phyloP scores from a whole-genome alignment of 495 filamentous ascomycete genomes.

The Trichoderma gamsii region DNA sequence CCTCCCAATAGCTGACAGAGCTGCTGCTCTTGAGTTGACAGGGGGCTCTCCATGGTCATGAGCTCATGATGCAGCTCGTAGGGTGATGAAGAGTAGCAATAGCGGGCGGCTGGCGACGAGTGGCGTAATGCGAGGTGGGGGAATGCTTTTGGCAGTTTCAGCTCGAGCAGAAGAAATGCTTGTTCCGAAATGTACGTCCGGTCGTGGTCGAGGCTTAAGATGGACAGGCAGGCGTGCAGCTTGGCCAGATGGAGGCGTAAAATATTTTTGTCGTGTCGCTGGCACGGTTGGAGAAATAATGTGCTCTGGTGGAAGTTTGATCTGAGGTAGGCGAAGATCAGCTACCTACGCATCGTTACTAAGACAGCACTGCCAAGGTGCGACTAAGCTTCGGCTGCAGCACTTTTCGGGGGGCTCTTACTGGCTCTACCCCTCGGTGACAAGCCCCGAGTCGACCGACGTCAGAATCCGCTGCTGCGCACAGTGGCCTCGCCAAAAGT shows the following conservation, averaged over 20 bases:
- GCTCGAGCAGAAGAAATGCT: not conserved
- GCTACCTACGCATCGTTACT: not conserved
- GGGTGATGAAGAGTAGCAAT: not conserved
- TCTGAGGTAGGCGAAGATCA: not conserved
- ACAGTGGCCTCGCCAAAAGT: not conserved
- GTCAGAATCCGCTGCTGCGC: not conserved
- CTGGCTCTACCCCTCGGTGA: not conserved
- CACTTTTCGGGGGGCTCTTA: not conserved
- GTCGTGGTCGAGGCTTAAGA: not conserved
- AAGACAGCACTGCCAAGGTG: not conserved
- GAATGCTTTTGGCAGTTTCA: not conserved
- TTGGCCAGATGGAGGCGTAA: not conserved
- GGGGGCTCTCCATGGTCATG: constrained; percentile 35
- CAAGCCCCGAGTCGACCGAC: not conserved
- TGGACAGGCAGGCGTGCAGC: not conserved
- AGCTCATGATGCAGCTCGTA: constrained; percentile 13
- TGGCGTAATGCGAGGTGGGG: not conserved
- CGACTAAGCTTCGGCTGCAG: not conserved
- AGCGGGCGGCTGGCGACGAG: not conserved
- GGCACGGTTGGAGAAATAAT: not conserved
- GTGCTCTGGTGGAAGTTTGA: not conserved
- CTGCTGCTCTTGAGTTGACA: constrained; percentile 70
- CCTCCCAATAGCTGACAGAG: constrained; percentile 71
- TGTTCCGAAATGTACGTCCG: not conserved
- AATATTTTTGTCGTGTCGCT: too few relatives aligned